Evolutionary conservation across 352 stramenopile genomes (phyloP).

Genomic region (Phytophthora pseudosyringae): DNA sequence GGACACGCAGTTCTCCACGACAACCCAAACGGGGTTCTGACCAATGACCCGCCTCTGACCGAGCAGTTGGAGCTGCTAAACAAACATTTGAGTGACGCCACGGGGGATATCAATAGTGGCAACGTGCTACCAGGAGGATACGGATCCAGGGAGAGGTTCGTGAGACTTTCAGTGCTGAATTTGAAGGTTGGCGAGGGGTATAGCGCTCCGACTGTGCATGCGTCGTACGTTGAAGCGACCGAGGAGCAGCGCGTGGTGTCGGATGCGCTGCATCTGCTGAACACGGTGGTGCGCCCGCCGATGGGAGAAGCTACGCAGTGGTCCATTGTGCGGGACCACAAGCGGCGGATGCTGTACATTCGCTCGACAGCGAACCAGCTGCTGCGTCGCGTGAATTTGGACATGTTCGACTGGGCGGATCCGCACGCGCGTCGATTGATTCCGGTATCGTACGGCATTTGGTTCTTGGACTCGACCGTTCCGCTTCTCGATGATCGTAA

Average conservation of each 20-base stretch:
- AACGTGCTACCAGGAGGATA: slow-evolving; percentile 58
- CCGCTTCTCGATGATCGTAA: slow-evolving; percentile 51
- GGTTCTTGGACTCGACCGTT: slow-evolving; percentile 66
- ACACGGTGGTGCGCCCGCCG: slow-evolving; percentile 61
- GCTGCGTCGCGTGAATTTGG: slow-evolving; percentile 66
- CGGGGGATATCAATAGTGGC: slow-evolving; percentile 25
- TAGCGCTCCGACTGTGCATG: slow-evolving; percentile 27
- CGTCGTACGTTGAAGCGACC: slow-evolving; percentile 60
- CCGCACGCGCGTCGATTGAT: slow-evolving; percentile 50
- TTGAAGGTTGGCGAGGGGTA: slow-evolving; percentile 47
- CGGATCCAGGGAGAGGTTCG: slow-evolving; percentile 56
- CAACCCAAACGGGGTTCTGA: slow-evolving; percentile 72
- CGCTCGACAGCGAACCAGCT: slow-evolving; percentile 74
- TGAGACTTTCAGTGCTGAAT: slow-evolving; percentile 76
- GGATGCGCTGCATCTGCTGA: slow-evolving; percentile 66
- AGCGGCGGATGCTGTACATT: slow-evolving; percentile 68
- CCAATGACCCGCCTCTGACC: slow-evolving; percentile 67
- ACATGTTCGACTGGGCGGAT: slow-evolving; percentile 59
- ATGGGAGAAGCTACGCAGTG: slow-evolving; percentile 66
- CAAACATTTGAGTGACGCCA: slow-evolving; percentile 23
- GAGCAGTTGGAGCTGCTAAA: slow-evolving; percentile 51
- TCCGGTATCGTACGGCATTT: slow-evolving; percentile 67
- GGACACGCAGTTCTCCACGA: slow-evolving; percentile 62
- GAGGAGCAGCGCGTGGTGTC: slow-evolving; percentile 63
- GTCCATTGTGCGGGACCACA: slow-evolving; percentile 75